Evolutionary conservation across 2,329 filamentous ascomycete genomes (phyloP).

Genomic region (Exophiala phaeomuriformis): DNA sequence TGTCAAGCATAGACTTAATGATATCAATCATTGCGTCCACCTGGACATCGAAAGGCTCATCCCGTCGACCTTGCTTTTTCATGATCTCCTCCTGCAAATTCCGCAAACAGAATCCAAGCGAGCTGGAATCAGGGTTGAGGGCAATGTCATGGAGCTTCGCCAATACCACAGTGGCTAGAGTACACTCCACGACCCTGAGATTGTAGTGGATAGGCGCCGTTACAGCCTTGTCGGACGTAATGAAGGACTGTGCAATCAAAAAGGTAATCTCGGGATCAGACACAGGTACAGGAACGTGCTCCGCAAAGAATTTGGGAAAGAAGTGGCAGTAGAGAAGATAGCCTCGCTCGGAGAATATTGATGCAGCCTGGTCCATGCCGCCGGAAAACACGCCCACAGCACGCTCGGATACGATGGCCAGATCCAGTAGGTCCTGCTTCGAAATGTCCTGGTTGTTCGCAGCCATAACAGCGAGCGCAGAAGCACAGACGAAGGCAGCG

Average conservation of each 20-base stretch:
- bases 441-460: slow-evolving; percentile 78
- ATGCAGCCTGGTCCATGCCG: slow-evolving; percentile 96
- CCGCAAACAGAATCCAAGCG: slow-evolving; percentile 72
- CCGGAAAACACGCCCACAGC: slow-evolving; percentile 94
- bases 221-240: slow-evolving; percentile 88
- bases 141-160: slow-evolving; percentile 54
- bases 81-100: slow-evolving; percentile 85
- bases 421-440: slow-evolving; percentile 85
- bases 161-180: slow-evolving; percentile 67
- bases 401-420: slow-evolving; percentile 90
- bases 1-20: slow-evolving; percentile 61
- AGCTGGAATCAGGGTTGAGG: slow-evolving; percentile 70
- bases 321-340: slow-evolving; percentile 88
- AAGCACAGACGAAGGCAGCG: slow-evolving; percentile 86
- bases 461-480: slow-evolving; percentile 76
- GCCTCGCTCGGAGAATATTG: slow-evolving; percentile 81
- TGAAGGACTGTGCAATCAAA: slow-evolving; percentile 88
- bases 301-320: slow-evolving; percentile 66
- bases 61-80: slow-evolving; percentile 41
- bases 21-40: slow-evolving; percentile 65
- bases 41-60: slow-evolving; percentile 55
- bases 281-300: slow-evolving; percentile 72
- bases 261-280: slow-evolving; percentile 80
- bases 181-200: slow-evolving; percentile 90
- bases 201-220: slow-evolving; percentile 95